Evolutionary conservation across 1,139 yeast genomes (phyloP).

Genomic region (Diutina catenulata): DNA sequence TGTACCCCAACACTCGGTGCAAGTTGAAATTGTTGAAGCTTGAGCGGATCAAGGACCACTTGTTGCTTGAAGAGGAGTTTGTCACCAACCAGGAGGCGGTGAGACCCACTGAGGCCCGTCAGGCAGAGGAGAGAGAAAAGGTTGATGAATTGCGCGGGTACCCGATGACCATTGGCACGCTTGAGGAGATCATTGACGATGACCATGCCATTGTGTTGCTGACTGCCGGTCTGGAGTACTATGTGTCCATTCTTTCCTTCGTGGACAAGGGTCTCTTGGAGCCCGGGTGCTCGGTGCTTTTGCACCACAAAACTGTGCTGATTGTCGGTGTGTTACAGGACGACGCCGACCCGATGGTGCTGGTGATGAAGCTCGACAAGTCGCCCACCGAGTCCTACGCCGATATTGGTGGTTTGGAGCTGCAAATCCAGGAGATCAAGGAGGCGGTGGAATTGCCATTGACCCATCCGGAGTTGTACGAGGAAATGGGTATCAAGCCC

Average conservation of each 20-base stretch:
- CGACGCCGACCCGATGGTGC: constrained; percentile 96
- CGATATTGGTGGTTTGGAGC: constrained; percentile 94
- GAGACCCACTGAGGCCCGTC: constrained; percentile 94
- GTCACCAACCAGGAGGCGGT: constrained; percentile 90
- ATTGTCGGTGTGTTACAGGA: constrained; percentile 94
- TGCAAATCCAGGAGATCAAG: constrained; percentile 94
- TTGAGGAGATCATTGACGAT: constrained; percentile 95
- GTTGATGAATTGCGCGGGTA: constrained; percentile 93
- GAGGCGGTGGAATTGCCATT: constrained; percentile 96
- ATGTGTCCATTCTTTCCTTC: constrained; percentile 91
- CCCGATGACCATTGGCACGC: constrained; percentile 93
- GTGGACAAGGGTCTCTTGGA: constrained; percentile 93
- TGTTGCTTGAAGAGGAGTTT: constrained; percentile 89
- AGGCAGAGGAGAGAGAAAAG: constrained; percentile 90
- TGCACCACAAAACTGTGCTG: constrained; percentile 92
- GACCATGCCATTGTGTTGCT: constrained; percentile 98
- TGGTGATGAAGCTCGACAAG: constrained; percentile 94
- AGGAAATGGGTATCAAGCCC: constrained; percentile 98
- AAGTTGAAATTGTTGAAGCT: constrained; percentile 79
- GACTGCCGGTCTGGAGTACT: constrained; percentile 94
- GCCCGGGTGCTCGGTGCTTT: constrained; percentile 94
- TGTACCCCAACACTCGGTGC: constrained; percentile 89
- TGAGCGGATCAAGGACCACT: constrained; percentile 94
- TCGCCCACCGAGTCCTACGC: constrained; percentile 96
- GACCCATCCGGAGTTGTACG: constrained; percentile 95